Evolutionary conservation across 75 land plant species (phyloP).

Genomic region (Picea sitchensis): DNA sequence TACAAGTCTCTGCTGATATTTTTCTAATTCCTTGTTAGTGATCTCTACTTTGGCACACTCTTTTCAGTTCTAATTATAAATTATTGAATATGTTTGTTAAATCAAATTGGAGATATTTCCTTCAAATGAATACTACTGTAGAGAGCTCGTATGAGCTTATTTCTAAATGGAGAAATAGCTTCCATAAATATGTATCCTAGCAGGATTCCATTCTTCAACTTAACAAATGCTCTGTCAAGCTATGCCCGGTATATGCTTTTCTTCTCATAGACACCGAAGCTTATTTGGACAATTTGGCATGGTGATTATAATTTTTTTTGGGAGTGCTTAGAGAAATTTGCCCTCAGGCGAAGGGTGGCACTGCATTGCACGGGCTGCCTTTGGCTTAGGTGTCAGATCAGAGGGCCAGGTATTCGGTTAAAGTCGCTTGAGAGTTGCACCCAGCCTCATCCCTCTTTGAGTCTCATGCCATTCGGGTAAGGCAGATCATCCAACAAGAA

Average conservation of each 20-base stretch:
- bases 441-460: too few species aligned
- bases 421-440: too few species aligned
- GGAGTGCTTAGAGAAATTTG: too few species aligned
- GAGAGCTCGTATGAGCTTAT: neutral
- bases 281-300: too few species aligned
- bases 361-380: too few species aligned
- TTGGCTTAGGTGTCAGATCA: too few species aligned
- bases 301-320: too few species aligned
- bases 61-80: neutral
- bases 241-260: neutral
- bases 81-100: neutral
- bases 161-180: neutral
- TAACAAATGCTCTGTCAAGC: neutral
- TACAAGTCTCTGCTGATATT: neutral
- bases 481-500: too few species aligned
- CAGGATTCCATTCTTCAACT: neutral
- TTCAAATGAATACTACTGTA: neutral
- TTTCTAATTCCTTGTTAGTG: slow-evolving; percentile 2
- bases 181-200: neutral
- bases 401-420: too few species aligned
- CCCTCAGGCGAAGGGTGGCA: too few species aligned
- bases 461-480: too few species aligned
- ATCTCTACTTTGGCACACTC: neutral
- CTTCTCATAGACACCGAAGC: neutral
- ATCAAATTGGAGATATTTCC: neutral